These are phyloP conservation scores for Hemisphaericaspora nanyangensis DNA, from an alignment of 805 yeast genomes.

Conservation along the genomic window DNA sequence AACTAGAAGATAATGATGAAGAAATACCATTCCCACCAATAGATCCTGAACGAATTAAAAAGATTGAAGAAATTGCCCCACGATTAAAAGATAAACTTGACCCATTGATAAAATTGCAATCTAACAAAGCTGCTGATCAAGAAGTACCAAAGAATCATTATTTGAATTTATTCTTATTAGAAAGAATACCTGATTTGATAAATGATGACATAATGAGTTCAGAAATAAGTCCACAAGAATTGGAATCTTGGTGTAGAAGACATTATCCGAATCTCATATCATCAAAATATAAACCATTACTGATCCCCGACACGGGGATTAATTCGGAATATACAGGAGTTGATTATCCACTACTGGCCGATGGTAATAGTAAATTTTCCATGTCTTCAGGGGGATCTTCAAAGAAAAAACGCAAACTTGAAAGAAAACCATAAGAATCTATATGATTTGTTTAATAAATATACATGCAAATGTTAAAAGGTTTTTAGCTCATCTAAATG, in stretches of 20 bases:
- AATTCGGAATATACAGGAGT: conserved; percentile 7
- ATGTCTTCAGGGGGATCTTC: not conserved
- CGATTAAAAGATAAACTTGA: conserved; percentile 13
- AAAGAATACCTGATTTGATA: conserved; percentile 32
- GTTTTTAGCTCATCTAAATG: conserved; percentile 1
- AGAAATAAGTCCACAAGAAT: conserved; percentile 38
- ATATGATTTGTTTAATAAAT: not conserved
- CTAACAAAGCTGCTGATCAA: conserved; percentile 2
- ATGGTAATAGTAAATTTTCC: not conserved
- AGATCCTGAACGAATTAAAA: conserved; percentile 18
- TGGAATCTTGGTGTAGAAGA: conserved; percentile 36
- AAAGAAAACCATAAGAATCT: not conserved
- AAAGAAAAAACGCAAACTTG: conserved; percentile 6
- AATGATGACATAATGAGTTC: conserved; percentile 32
- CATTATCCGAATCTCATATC: conserved; percentile 31
- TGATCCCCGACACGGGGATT: conserved; percentile 3
- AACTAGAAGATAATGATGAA: conserved; percentile 3
- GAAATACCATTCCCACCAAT: not conserved
- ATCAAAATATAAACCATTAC: conserved; percentile 32
- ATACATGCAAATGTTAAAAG: not conserved
- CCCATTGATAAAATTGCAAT: conserved; percentile 13
- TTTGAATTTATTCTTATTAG: conserved; percentile 29
- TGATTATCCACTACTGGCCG: conserved; percentile 6
- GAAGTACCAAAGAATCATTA: conserved; percentile 16
- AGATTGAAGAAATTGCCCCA: conserved; percentile 20